Percentiles rank a stretch among this genome's conserved stretches.
These are phyloP conservation scores for Phyllachora maydis DNA, from an alignment of 2,329 filamentous ascomycete genomes.

Conservation along the genomic window DNA sequence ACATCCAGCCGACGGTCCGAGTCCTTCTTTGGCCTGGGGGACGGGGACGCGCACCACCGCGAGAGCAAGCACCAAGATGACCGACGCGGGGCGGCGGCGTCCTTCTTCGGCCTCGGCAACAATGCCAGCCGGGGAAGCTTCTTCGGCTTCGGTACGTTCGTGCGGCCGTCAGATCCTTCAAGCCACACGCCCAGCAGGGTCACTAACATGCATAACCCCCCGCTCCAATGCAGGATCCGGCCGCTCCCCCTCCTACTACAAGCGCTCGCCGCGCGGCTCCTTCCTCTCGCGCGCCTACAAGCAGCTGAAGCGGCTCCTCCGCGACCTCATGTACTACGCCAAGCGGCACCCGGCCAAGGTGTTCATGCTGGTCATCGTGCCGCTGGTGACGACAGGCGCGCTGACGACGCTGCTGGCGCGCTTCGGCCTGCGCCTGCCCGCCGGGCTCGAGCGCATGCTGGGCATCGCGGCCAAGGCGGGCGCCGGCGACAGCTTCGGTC, in stretches of 20 bases:
- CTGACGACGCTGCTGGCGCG: constrained; percentile 56
- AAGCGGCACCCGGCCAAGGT: constrained; percentile 73
- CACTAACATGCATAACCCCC: no score
- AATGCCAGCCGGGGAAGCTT: constrained; percentile 22
- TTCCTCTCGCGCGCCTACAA: constrained; percentile 57
- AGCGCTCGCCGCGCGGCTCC: constrained; percentile 60
- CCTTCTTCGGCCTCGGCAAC: constrained; percentile 20
- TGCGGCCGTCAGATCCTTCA: no score
- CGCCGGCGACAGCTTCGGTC: constrained; percentile 22
- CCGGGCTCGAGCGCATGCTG: constrained; percentile 35
- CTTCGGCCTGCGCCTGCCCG: constrained; percentile 62
- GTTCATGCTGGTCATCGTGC: constrained; percentile 71
- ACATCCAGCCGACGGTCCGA: constrained; percentile 16
- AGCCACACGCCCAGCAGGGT: no score
- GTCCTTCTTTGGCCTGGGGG: constrained; percentile 22
- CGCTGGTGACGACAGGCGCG: constrained; percentile 66
- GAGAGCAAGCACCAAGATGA: no score
- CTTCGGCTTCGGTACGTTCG: constrained; percentile 21
- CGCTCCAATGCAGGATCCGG: no score
- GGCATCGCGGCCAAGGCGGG: constrained; percentile 28
- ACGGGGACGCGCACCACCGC: constrained; percentile 14
- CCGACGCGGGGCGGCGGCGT: no score
- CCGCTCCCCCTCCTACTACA: constrained; percentile 43
- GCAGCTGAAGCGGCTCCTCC: constrained; percentile 59
- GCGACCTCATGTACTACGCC: constrained; percentile 64